Base-by-base conservation (phyloP, 129 eudicot genomes). In the Tagetes erecta region DNA sequence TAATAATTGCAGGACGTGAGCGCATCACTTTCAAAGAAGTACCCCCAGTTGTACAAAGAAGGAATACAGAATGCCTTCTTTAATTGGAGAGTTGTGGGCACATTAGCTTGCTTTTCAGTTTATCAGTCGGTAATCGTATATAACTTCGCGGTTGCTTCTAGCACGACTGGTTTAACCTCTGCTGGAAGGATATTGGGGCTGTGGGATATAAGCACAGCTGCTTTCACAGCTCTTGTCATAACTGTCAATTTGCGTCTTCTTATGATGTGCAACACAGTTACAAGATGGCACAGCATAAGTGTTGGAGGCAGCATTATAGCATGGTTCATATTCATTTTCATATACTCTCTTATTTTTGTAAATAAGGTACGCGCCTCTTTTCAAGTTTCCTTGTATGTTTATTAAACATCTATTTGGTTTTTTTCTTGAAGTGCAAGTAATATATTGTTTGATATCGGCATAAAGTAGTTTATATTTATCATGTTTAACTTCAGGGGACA, bases 211-310 rank as follows among this genome's bases (percentile, higher is more conserved):
- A 94, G 98, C 84, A 84, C 98, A 31, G 75, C 92, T 84, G 97
- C 91, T 2, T 94, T 94, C 87, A 88, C 97, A 11, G 83, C 91
- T 80, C 84, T 94, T 47, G 91, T 94, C 39, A 80, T 88, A 70
- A 94, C 98, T 33, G 98, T 94, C 70, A 94, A 94, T 68, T 70
- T 94, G 85, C 97, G 98, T 33, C 96, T 94, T 72, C 89, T 94
- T 39, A 69, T 94, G 98, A 84, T 84, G 91, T 94, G 97, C 53
- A 88, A 90, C 86, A 88, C 87, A 35, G 83, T 94, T 66, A 94
- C 98, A 62, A 85, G 91, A 75, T 94, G 97, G 98, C 98, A 94
- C 77, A 86, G 88, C 81, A 85, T 94, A 73, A 88, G 93, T 81
- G 86, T 90, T 67, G 92, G 87, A 52, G 98, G 97, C 76, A 94